Conservation (phyloP, 345 rosid species). For the Populus nigra region DNA sequence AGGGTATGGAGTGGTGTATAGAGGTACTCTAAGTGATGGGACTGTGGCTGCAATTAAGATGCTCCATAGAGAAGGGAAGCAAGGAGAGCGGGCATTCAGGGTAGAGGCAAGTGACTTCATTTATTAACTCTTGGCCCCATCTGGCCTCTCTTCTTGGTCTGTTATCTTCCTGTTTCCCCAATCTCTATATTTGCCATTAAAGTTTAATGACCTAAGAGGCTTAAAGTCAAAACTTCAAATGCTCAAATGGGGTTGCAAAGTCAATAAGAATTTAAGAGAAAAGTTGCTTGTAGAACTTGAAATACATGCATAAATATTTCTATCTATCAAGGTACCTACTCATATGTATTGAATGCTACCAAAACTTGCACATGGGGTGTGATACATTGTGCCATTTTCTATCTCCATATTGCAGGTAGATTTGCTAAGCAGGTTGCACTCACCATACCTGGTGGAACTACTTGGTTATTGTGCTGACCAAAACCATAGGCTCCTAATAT, state of each 20-base stretch:
- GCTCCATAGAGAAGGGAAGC: constrained; percentile 58
- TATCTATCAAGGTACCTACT: background rate
- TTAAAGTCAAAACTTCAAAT: background rate
- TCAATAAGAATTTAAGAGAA: constrained; percentile 1
- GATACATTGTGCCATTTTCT: background rate
- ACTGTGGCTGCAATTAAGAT: constrained; percentile 75
- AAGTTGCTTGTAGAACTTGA: background rate
- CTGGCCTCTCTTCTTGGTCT: constrained; percentile 5
- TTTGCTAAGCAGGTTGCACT: constrained; percentile 72
- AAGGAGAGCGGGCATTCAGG: constrained; percentile 80
- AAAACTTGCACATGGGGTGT: constrained; percentile 30
- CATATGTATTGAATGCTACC: background rate
- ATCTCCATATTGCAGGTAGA: constrained; percentile 61
- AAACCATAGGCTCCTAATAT: constrained; percentile 66
- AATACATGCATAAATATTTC: background rate
- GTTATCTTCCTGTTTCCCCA: background rate
- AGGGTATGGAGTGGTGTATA: constrained; percentile 61
- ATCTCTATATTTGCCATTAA: background rate
- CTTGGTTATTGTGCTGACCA: constrained; percentile 96
- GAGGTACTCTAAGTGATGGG: constrained; percentile 68
- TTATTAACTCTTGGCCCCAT: constrained; percentile 29
- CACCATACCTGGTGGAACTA: constrained; percentile 75
- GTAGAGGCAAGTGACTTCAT: constrained; percentile 67
- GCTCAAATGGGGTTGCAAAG: background rate
- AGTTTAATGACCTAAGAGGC: background rate